Evolutionary conservation across 2,329 filamentous ascomycete species (phyloP).

Genomic region (Hypoxylon sp.): DNA sequence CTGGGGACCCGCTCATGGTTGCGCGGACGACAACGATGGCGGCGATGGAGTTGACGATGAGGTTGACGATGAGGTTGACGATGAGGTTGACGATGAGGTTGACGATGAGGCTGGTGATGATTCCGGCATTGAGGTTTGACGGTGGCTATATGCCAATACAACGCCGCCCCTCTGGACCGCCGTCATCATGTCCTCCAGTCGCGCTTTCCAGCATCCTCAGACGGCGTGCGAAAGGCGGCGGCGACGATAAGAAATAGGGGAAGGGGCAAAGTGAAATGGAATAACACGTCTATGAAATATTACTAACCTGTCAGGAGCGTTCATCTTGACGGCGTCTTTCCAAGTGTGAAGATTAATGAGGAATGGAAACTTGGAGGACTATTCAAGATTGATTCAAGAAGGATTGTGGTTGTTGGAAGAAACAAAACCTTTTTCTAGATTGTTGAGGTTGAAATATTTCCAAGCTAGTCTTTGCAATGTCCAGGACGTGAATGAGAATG

Average conservation of each 20-base stretch:
- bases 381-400: neutral
- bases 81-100: neutral
- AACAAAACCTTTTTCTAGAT: neutral
- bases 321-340: conserved; percentile 60
- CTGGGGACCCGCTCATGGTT: neutral
- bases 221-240: neutral
- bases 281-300: conserved; percentile 24
- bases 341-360: neutral
- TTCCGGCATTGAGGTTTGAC: neutral
- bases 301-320: conserved; percentile 70
- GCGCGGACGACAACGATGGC: neutral
- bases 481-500: conserved; percentile 15
- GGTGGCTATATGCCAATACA: neutral
- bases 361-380: neutral
- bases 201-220: neutral
- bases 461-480: conserved; percentile 2
- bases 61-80: neutral
- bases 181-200: neutral
- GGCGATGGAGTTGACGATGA: neutral
- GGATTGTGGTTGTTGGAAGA: neutral
- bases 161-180: neutral
- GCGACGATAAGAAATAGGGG: conserved; percentile 2
- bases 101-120: neutral
- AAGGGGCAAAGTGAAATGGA: conserved; percentile 17
- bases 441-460: neutral